Evolutionary conservation across 148 eudicot genomes (phyloP).

Genomic region (Fagopyrum esculentum): DNA sequence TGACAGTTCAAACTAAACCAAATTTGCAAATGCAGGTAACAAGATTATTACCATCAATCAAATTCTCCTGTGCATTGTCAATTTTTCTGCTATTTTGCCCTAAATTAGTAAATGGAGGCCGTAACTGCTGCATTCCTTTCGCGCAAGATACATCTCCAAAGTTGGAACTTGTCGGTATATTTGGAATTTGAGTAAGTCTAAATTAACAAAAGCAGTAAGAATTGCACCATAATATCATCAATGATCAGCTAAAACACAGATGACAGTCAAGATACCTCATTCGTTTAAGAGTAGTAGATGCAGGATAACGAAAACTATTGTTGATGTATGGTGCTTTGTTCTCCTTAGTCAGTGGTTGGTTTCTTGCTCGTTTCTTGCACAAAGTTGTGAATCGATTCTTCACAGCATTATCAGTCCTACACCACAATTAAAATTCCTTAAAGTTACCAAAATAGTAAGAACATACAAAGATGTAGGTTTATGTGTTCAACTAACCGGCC

Average conservation of each 20-base stretch:
- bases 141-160: slow-evolving; percentile 27
- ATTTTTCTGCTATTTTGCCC: slow-evolving; percentile 35
- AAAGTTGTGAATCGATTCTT: slow-evolving; percentile 86
- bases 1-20: background rate
- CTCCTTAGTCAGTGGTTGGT: slow-evolving; percentile 64
- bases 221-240: background rate
- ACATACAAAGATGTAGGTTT: background rate
- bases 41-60: slow-evolving; percentile 42
- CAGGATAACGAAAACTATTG: slow-evolving; percentile 21
- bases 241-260: background rate
- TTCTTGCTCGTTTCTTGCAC: slow-evolving; percentile 79
- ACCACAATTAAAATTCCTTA: background rate
- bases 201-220: slow-evolving; percentile 13
- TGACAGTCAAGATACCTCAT: slow-evolving; percentile 34
- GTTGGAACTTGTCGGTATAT: slow-evolving; percentile 23
- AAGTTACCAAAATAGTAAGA: background rate
- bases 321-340: slow-evolving; percentile 35
- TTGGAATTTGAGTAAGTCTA: slow-evolving; percentile 47
- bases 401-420: slow-evolving; percentile 94
- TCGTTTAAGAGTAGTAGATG: slow-evolving; percentile 30
- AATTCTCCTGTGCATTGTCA: slow-evolving; percentile 22
- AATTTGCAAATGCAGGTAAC: slow-evolving; percentile 16
- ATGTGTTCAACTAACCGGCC: slow-evolving; percentile 44
- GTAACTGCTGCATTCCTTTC: slow-evolving; percentile 26
- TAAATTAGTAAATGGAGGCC: slow-evolving; percentile 65